Base-by-base conservation (phyloP, 1,284 basidiomycete species). In the Papiliotrema terrestris region DNA sequence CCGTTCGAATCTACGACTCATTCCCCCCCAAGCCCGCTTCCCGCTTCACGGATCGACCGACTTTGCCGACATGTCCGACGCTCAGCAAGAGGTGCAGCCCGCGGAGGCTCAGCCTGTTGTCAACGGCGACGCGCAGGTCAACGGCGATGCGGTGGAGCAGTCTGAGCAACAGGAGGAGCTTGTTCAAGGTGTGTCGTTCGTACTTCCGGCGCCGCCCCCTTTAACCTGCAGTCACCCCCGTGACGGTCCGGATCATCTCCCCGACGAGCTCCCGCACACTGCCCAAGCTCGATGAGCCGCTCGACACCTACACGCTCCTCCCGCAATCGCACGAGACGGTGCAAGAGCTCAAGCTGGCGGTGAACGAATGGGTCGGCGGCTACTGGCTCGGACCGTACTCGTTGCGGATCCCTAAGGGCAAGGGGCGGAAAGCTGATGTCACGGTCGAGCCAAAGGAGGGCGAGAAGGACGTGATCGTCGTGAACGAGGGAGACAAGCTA, bases 331-430 rank as follows among this genome's bases (percentile, higher is more conserved):
- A 63, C 41, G 77, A 78, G 61, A 74, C 74, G 0, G 65, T 77
- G 19, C 76, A 78, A 57, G 77, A 78, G 58, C 67, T 78, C 59
- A 75, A 75, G 58, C 60, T 75, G 19, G 67, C 71, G 32, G 64
- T 78, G 38, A 70, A 69, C 58, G 77, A 78, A 49, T 77, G 73
- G 70, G 63, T 71, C 9, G 73, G 73, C 25, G 76, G 75, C 8
- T 78, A 78, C 61, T 78, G 76, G 75, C 68, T 78, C 23, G 77
- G 77, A 17, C 77, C 76, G 0, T 78, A 76, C 60, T 76, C 77
- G 8, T 66, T 78, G 23, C 64, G 75, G 39, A 63, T 75, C 2
- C 70, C 71, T 6, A 59, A 58, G 23, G 46, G 41, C 41, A 56
- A 61, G 52, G 50, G 59, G 51, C 59, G 56, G 51, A 50, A 45